Base-by-base conservation (phyloP, 2,329 filamentous ascomycete genomes). In the Orbilia brochopaga region DNA sequence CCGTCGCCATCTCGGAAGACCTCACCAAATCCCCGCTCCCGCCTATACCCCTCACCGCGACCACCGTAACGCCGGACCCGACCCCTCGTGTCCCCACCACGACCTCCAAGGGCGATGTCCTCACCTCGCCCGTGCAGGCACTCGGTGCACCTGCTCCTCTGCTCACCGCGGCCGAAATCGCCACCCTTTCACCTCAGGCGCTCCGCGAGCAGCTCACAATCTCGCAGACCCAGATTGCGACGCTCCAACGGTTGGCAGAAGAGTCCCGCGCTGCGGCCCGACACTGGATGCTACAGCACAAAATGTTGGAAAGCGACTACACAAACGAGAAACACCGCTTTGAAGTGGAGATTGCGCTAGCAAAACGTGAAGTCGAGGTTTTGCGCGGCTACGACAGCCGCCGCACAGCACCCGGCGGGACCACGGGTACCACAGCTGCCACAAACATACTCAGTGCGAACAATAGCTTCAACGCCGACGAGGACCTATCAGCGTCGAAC, bases 161-260 rank as follows among this genome's bases (percentile, higher is more conserved):
- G 15, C 69, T 77, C 23, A 69, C 70, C 30, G 44, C 75, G n/a
- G 60, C 66, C 51, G 48, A 74, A 53, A 77, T 72, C 53, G 66
- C 77, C 61, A 72, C 78, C 21, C 74, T 77, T 62, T 77, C 78
- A 2, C 64, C 75, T 19, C 74, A 75, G 37, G 75, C 77, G 11
- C 58, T 75, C 0, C 74, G 76, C 19, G 77, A 77, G n/a, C 78
- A 77, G 50, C 74, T 76, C n/a, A 69, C 67, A 10, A 70, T 73
- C 17, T 75, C 76, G 32, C 75, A 77, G 51, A 63, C 73, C 17
- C 74, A 75, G 8, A 75, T 77, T 24, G 67, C 59, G 15, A 74
- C 72, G 10, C 75, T 77, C 27, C 74, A 75, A 13, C 73, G 75
- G 27, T 69, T 73, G 8, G 62, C 75, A 17, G 69, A 69, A 44